A percentile compares a stretch with the other conserved stretches of the same genome.
Conservation (phyloP, 148 eudicot genomes). For the Rhododendron molle region DNA sequence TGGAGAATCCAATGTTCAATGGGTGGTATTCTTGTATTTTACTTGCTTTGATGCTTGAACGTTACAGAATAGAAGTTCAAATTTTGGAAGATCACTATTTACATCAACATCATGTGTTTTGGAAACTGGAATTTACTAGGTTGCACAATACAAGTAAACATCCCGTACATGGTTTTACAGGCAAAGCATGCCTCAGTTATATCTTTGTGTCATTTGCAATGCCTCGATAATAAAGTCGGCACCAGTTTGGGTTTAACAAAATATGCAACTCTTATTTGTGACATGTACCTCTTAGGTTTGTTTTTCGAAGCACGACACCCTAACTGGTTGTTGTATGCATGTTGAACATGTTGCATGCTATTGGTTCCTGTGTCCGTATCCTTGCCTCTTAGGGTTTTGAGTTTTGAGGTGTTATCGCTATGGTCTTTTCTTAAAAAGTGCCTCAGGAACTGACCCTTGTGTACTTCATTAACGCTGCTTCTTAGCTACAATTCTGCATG, state of each 20-base stretch:
- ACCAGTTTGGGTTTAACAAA: neutral
- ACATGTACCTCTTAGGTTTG: neutral
- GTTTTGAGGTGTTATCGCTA: neutral
- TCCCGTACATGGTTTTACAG: neutral
- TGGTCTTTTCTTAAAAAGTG: neutral
- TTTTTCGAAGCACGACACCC: neutral
- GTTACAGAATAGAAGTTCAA: neutral
- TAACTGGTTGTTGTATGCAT: neutral
- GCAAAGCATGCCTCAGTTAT: neutral
- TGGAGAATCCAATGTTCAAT: neutral
- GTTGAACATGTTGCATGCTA: neutral
- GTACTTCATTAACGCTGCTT: neutral
- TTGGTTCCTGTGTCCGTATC: neutral
- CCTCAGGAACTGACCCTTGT: neutral
- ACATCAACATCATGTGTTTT: neutral
- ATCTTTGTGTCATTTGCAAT: neutral
- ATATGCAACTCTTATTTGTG: neutral
- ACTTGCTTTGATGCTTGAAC: neutral
- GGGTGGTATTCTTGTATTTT: neutral
- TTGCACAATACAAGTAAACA: neutral
- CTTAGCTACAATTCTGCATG: neutral
- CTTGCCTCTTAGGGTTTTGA: neutral
- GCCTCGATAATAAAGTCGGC: neutral
- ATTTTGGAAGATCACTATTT: neutral
- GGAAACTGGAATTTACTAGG: neutral